phyloP scores from a whole-genome alignment of 1,284 basidiomycete species.

The Pulveroboletus sp. region DNA sequence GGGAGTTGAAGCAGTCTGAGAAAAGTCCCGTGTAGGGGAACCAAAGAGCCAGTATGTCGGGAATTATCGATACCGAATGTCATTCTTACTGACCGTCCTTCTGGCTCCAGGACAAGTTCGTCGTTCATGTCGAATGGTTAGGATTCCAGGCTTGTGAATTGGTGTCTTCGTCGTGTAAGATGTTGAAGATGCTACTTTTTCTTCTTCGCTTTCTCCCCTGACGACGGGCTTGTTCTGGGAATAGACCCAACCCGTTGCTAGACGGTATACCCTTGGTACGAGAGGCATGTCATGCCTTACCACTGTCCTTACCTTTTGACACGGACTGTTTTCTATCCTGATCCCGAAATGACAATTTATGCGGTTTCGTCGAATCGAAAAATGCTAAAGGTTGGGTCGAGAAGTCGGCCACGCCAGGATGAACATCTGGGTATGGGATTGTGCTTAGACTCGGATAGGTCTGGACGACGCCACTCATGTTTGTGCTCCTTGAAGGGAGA shows the following conservation, averaged over 20 bases:
- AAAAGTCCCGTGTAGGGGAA: slow-evolving; percentile 8
- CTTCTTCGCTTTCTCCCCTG: neutral
- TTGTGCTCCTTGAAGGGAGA: neutral
- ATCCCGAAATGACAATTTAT: neutral
- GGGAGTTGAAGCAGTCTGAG: slow-evolving; percentile 16
- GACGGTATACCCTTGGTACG: neutral
- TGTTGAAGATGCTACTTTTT: neutral
- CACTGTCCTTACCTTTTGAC: slow-evolving; percentile 5
- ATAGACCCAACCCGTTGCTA: neutral
- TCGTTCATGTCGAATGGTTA: neutral
- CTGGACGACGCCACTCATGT: no score
- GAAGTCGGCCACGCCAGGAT: neutral
- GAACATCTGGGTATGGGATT: neutral
- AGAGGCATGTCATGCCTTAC: neutral
- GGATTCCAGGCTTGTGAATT: neutral
- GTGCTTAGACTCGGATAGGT: no score
- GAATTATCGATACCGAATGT: neutral
- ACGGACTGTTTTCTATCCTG: neutral
- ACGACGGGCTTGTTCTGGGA: neutral
- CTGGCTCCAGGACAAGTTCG: neutral
- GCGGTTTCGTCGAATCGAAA: neutral
- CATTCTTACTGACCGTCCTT: neutral
- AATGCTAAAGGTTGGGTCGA: no score
- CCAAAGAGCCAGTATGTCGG: neutral
- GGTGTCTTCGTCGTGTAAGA: neutral